These are phyloP conservation scores for Metschnikowia orientalis DNA, from an alignment of 805 yeast species.

Conservation along the genomic window DNA sequence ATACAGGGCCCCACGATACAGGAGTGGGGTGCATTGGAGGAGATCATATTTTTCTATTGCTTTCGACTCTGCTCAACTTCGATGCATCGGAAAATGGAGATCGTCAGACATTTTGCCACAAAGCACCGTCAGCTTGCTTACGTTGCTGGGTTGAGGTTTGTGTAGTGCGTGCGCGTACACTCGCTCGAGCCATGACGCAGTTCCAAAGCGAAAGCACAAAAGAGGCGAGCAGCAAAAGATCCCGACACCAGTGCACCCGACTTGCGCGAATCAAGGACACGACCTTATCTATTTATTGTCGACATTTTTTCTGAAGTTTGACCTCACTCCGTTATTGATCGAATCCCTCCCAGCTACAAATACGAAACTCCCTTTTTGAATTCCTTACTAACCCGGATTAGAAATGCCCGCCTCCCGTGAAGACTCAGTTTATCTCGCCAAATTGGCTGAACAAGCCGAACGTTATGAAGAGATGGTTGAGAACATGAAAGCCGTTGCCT, in stretches of 20 bases:
- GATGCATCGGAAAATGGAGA: too few relatives aligned
- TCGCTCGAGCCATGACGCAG: too few relatives aligned
- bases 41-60: too few relatives aligned
- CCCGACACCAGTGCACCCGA: conserved; percentile 19
- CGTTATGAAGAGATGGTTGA: conserved; percentile 99
- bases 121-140: too few relatives aligned
- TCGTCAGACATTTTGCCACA: too few relatives aligned
- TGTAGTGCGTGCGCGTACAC: too few relatives aligned
- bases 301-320: conserved; percentile 15
- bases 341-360: conserved; percentile 4
- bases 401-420: conserved; percentile 83
- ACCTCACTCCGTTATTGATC: background rate
- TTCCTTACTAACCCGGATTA: conserved; percentile 15
- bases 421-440: conserved; percentile 96
- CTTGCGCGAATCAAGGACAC: conserved; percentile 19
- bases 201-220: too few relatives aligned
- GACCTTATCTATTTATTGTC: conserved; percentile 18
- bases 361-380: conserved; percentile 1
- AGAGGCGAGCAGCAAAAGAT: too few relatives aligned
- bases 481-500: conserved; percentile 96
- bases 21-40: too few relatives aligned
- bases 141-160: too few relatives aligned
- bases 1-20: too few relatives aligned
- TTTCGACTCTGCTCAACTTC: too few relatives aligned
- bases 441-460: conserved; percentile 98